Conservation (phyloP, 805 yeast species). For the Schwanniomyces yamadae region DNA sequence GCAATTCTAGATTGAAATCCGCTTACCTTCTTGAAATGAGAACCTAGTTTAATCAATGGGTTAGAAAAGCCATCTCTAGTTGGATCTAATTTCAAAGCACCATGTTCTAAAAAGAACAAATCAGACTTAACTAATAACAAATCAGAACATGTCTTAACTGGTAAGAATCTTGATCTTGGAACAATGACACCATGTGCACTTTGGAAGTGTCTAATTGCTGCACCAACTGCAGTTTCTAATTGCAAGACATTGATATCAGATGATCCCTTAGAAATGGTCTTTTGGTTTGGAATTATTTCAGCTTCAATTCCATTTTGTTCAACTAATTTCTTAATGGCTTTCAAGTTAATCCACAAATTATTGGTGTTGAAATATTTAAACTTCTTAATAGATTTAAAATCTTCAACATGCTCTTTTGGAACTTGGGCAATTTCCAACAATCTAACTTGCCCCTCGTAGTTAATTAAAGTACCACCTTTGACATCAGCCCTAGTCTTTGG, state of each 20-base stretch:
- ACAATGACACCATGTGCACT: conserved; percentile 98
- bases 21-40: conserved; percentile 93
- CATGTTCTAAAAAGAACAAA: conserved; percentile 85
- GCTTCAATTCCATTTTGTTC: conserved; percentile 78
- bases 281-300: conserved; percentile 95
- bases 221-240: conserved; percentile 98
- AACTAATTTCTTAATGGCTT: conserved; percentile 89
- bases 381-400: conserved; percentile 95
- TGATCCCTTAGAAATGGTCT: conserved; percentile 75
- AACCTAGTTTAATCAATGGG: conserved; percentile 94
- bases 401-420: conserved; percentile 97
- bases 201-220: conserved; percentile 93
- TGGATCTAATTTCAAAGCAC: conserved; percentile 81
- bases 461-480: conserved; percentile 97
- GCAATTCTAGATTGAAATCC: conserved; percentile 88
- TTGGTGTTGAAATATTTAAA: conserved; percentile 98
- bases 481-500: conserved; percentile 99
- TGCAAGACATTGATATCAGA: conserved; percentile 84
- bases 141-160: conserved; percentile 97
- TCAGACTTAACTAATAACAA: conserved; percentile 92
- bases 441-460: conserved; percentile 92
- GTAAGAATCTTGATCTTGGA: conserved; percentile 96
- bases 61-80: conserved; percentile 86
- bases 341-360: conserved; percentile 94
- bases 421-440: conserved; percentile 97